These are phyloP conservation scores for Hypoxylon trugodes DNA, from an alignment of 495 filamentous ascomycete genomes.

Conservation along the genomic window DNA sequence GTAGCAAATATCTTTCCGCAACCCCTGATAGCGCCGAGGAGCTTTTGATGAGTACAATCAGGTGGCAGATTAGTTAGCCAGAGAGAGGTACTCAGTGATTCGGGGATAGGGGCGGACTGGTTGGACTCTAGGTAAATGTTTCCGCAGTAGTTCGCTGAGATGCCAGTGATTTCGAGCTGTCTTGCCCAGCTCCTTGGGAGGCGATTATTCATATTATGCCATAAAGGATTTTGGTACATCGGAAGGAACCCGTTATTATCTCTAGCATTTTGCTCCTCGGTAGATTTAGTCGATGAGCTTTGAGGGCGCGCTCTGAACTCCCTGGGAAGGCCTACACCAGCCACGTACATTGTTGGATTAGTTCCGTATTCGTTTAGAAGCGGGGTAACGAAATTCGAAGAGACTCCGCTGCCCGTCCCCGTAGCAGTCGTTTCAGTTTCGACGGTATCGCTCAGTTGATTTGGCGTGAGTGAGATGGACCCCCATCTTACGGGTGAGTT, in stretches of 20 bases:
- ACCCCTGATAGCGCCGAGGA: slow-evolving; percentile 43
- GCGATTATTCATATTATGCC: neutral
- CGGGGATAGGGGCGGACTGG: slow-evolving; percentile 44
- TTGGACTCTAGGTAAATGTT: slow-evolving; percentile 37
- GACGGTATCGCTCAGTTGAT: too few species aligned
- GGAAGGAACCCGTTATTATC: slow-evolving; percentile 3
- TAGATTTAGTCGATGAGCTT: too few species aligned
- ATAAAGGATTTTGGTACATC: neutral
- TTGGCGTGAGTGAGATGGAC: too few species aligned
- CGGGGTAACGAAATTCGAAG: too few species aligned
- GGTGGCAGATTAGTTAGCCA: slow-evolving; percentile 49
- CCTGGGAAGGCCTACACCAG: too few species aligned
- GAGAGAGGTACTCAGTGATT: slow-evolving; percentile 44
- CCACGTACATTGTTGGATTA: too few species aligned
- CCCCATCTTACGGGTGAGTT: too few species aligned
- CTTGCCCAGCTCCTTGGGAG: neutral
- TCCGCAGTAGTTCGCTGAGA: slow-evolving; percentile 44
- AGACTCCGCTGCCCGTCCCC: too few species aligned
- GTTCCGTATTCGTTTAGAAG: too few species aligned
- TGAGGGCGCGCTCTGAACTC: too few species aligned
- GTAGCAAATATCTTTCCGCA: slow-evolving; percentile 49
- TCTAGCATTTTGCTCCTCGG: neutral
- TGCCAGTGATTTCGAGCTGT: slow-evolving; percentile 14
- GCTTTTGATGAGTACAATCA: slow-evolving; percentile 25
- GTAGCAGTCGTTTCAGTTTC: too few species aligned